These are phyloP conservation scores for Tricholoma bakamatsutake DNA, from an alignment of 768 basidiomycete genomes.

Conservation along the genomic window DNA sequence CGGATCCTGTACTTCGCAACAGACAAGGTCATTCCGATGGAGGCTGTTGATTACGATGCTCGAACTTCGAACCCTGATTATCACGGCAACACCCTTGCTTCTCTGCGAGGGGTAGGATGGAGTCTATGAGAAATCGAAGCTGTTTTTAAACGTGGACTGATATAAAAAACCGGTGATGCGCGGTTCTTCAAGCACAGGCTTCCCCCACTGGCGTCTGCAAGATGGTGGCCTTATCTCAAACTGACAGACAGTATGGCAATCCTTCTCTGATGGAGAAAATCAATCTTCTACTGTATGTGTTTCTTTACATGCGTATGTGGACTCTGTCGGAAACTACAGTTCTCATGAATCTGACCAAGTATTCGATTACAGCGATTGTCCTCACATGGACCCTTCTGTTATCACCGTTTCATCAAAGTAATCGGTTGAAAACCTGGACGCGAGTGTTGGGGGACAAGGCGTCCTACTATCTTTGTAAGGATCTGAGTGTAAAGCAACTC, in stretches of 20 bases:
- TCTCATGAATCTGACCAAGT: not conserved
- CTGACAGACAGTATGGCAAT: constrained; percentile 7
- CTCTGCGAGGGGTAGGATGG: too few relatives aligned
- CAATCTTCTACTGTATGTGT: not conserved
- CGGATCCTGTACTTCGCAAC: too few relatives aligned
- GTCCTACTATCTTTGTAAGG: constrained; percentile 4
- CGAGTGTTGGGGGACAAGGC: constrained; percentile 16
- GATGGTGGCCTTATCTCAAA: not conserved
- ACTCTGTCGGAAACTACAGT: not conserved
- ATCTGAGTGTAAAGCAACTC: constrained; percentile 17
- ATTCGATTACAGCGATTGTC: constrained; percentile 7
- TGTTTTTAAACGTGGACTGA: too few relatives aligned
- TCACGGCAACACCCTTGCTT: too few relatives aligned
- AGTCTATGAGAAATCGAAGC: too few relatives aligned
- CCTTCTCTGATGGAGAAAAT: constrained; percentile 10
- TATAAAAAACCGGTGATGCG: too few relatives aligned
- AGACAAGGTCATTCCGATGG: too few relatives aligned
- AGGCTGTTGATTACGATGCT: too few relatives aligned
- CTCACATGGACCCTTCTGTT: constrained; percentile 13
- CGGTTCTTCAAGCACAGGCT: too few relatives aligned
- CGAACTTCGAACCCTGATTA: too few relatives aligned
- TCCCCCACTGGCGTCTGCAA: not conserved
- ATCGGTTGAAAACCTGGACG: constrained; percentile 16
- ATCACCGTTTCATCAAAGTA: constrained; percentile 11
- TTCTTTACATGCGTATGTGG: constrained; percentile 11